Conservation (phyloP, 768 basidiomycete genomes). For the Leccinum subgranulosum region DNA sequence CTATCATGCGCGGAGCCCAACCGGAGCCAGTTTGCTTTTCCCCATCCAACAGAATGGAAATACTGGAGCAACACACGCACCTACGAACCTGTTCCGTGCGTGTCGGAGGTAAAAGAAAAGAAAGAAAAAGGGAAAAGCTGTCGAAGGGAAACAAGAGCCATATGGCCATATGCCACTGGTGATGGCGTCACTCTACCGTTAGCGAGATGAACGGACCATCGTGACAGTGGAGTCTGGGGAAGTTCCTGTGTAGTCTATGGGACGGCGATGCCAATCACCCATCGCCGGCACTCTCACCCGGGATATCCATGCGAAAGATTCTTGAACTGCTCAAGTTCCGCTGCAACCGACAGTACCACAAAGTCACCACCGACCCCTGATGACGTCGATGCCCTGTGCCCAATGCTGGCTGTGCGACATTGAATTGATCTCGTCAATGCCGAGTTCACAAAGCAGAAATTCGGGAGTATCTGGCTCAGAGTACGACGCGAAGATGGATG, state of each 20-base stretch:
- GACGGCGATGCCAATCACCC: not conserved
- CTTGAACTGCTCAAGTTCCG: not conserved
- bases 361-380: slow-evolving; percentile 4
- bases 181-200: slow-evolving; percentile 10
- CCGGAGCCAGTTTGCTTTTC: not conserved
- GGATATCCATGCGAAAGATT: not conserved
- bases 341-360: not conserved
- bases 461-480: not conserved
- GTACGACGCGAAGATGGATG: not conserved
- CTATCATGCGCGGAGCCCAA: not conserved
- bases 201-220: slow-evolving; percentile 11
- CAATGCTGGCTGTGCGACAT: slow-evolving; percentile 6
- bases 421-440: not conserved
- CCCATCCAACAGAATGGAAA: not conserved
- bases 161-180: not conserved
- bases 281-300: not conserved
- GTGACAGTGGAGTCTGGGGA: slow-evolving; percentile 8
- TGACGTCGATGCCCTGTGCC: slow-evolving; percentile 18
- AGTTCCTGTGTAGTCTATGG: not conserved
- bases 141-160: not conserved
- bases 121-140: not conserved
- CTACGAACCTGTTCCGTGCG: not conserved
- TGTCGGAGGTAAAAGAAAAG: not conserved
- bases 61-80: not conserved
- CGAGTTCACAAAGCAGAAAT: not conserved